phyloP scores from a whole-genome alignment of 73 alveolate genomes.

The Paramecium sonneborni region DNA sequence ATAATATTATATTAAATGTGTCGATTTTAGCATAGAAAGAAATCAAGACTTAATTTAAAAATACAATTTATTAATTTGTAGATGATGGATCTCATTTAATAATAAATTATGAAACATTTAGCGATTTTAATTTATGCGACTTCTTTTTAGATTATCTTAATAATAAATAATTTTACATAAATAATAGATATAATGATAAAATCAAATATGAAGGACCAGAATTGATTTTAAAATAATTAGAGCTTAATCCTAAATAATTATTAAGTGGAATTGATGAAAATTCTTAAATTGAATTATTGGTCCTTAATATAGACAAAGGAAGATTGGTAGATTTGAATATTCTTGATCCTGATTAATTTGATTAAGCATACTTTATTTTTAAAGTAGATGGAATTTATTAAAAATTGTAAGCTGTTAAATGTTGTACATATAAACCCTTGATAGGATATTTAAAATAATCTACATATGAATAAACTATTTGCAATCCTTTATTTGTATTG shows the following conservation, averaged over 20 bases:
- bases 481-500: not conserved
- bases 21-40: not conserved
- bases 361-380: not conserved
- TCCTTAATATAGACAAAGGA: not conserved
- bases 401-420: not conserved
- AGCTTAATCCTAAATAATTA: not conserved
- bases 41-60: not conserved
- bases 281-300: not conserved
- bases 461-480: not conserved
- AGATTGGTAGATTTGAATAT: not conserved
- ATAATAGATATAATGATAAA: not conserved
- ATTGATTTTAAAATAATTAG: not conserved
- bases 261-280: not conserved
- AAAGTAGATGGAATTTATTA: not conserved
- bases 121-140: not conserved
- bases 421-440: not conserved
- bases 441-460: not conserved
- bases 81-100: not conserved
- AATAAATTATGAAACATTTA: not conserved
- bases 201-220: not conserved
- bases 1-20: not conserved
- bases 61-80: not conserved
- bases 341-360: not conserved
- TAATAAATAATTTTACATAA: not conserved
- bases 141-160: constrained; percentile 6